Evolutionary conservation across 345 rosid genomes (phyloP), one percentile per base, ranked within the genome.

Genomic region (Populus tremula): DNA sequence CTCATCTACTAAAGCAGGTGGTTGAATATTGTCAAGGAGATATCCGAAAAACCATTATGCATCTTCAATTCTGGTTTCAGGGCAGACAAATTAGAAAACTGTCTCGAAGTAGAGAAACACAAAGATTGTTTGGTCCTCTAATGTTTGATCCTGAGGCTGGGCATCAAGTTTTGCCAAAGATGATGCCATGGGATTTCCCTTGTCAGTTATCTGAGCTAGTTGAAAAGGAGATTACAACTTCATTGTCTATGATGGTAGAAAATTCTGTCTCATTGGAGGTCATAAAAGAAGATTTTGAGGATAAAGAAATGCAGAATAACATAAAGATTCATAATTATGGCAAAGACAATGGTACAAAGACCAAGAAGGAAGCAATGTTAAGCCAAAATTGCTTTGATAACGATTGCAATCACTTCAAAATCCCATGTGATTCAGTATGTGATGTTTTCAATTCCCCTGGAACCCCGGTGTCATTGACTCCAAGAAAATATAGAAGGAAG

Each of bases 31-130:
- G 88, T 85, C 85, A 82, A 66, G 86, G 94, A 74, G 97, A 96
- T 91, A 91, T 91, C 64, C 87, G 95, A 78, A 94, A 88, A 88
- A 82, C 93, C 53, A 85, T 93, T 67, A 85, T 89, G 92, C 94
- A 92, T 78, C 87, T 91, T 76, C 97, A 92, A 76, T 92, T 94
- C 86, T 92, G 97, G 99, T 91, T 89, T 86, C 97, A 88, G 90
- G 91, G 91, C 70, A 84, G 84, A 78, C 82, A 70, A 79, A n/a
- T 65, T 73, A 66, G 54, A 73, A 82, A 87, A 93, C 59, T 80
- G 67, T 45, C 27, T 59, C 38, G 91, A 93, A 97, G 78, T 83
- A 79, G 75, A 69, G 76, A 82, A 83, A 13, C 47, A 33, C 69
- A 18, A 65, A 83, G 54, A 79, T 66, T 76, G 12, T 75, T 74